Base-by-base conservation (phyloP, 2,329 filamentous ascomycete species). In the Calonectria hongkongensis region DNA sequence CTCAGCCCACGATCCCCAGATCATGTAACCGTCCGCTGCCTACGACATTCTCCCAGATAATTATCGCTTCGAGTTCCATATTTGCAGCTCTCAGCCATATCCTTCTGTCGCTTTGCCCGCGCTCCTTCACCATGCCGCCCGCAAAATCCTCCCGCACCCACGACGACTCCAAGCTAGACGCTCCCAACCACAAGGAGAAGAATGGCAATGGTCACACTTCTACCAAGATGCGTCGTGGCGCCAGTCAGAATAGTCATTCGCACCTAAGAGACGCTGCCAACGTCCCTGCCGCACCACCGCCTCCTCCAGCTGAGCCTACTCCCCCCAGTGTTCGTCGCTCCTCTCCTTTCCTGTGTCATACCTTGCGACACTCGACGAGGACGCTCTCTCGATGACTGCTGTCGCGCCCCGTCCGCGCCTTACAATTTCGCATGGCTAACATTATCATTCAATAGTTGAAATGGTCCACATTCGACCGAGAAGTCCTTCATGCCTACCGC, bases 401-500 rank as follows among this genome's bases (percentile, higher is more conserved):
- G 27, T 36, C 48, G 7, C 43, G 8, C 50, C 18, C 16, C 58
- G 36, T 3, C 51, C 65, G 28, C 43, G 9, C 33, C n/a, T 54
- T 30, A 18, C 48, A 43, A 43, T 33, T 62, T 39, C 25, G 25
- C 30, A 66, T 43, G 65, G 60, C 63, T 77, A 74, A 75, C 79
- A 66, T 30, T 27, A 65, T 18, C 68, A 33, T 69, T 76, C 18
- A 48, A 50, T 74, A 92, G 90, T 84, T 92, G 36, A 87, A 92
- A 81, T 96, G 94, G 94, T 85, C 89, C 21, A 89, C 90, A 2
- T 93, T 94, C 79, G 91, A 94, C 36, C 87, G 91, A 73, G 86
- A 90, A 62, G 86, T 94, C 60, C 90, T 97, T 63, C 93, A 96
- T 81, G 88, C 89, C 76, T 97, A 97, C 87, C 91, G 94, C 75